A percentile compares a stretch with the other conserved stretches of the same genome.
Evolutionary conservation across 176 grass and related monocot species (phyloP).

Genomic region (Hordeum marinum): DNA sequence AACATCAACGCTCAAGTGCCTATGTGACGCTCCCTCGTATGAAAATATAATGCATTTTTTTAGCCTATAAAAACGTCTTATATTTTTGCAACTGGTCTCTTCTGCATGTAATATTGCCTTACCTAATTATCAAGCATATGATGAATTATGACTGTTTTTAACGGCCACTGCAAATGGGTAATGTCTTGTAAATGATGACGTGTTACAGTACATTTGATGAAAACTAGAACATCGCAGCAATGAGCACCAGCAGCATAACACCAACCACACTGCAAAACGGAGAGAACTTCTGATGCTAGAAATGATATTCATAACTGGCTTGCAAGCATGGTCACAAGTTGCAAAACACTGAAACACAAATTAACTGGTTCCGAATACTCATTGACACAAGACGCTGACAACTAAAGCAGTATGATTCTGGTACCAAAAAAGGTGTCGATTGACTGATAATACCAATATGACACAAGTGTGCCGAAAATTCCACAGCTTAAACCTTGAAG

Average conservation of each 20-base stretch:
- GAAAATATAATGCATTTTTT: too few species aligned
- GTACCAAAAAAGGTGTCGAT: background rate
- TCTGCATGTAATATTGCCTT: background rate
- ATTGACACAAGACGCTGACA: background rate
- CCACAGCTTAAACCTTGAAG: constrained; percentile 47
- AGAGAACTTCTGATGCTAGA: background rate
- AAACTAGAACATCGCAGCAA: background rate
- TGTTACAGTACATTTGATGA: background rate
- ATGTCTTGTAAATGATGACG: too few species aligned
- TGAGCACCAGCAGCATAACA: background rate
- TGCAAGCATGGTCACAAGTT: background rate
- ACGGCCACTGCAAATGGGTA: too few species aligned
- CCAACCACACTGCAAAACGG: too few species aligned
- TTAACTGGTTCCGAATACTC: background rate
- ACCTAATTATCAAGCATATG: background rate
- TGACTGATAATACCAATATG: background rate
- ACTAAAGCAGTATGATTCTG: constrained; percentile 10
- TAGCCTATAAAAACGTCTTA: too few species aligned
- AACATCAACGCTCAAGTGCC: background rate
- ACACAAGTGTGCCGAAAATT: background rate
- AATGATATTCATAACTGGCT: background rate
- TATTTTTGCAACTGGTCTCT: too few species aligned
- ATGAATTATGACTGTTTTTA: too few species aligned
- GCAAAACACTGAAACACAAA: background rate
- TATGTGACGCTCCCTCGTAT: too few species aligned